Conservation (phyloP, 441 rosid species). For the Cnidoscolus chayamansa region DNA sequence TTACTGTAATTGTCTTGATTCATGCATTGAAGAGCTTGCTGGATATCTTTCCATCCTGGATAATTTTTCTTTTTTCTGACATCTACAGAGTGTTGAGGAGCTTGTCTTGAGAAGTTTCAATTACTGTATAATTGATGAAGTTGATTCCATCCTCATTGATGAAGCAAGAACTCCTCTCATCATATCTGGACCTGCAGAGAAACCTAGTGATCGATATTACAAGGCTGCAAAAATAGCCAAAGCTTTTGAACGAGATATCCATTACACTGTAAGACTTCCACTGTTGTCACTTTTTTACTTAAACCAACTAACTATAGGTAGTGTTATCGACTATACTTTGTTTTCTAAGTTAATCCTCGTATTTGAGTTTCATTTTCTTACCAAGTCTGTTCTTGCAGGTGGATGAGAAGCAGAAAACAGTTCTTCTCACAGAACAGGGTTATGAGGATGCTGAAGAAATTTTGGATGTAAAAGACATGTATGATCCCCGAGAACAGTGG, state of each 20-base stretch:
- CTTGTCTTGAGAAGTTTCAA: constrained; percentile 89
- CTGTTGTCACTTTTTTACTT: not conserved
- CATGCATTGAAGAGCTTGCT: constrained; percentile 8
- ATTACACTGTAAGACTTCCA: constrained; percentile 69
- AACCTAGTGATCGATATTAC: constrained; percentile 86
- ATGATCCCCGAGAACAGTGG: constrained; percentile 98
- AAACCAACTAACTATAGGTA: not conserved
- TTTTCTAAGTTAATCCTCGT: not conserved
- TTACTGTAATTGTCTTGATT: constrained; percentile 9
- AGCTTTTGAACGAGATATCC: constrained; percentile 86
- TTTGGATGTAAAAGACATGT: constrained; percentile 82
- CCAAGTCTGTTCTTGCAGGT: constrained; percentile 48
- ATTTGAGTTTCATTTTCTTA: not conserved
- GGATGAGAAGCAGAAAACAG: constrained; percentile 93
- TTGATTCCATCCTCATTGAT: constrained; percentile 96
- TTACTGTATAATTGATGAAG: constrained; percentile 92
- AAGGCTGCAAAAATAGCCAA: constrained; percentile 91
- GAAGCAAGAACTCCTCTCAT: constrained; percentile 98
- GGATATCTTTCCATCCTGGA: constrained; percentile 18
- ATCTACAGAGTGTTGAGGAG: constrained; percentile 81
- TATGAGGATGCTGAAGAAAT: constrained; percentile 96
- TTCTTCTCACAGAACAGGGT: constrained; percentile 92
- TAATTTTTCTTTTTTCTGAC: constrained; percentile 40
- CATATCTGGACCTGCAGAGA: constrained; percentile 94
- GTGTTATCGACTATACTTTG: not conserved